Percentiles rank a stretch among this genome's conserved stretches.
These are phyloP conservation scores for Plantago major DNA, from an alignment of 257 asterid genomes.

Conservation along the genomic window DNA sequence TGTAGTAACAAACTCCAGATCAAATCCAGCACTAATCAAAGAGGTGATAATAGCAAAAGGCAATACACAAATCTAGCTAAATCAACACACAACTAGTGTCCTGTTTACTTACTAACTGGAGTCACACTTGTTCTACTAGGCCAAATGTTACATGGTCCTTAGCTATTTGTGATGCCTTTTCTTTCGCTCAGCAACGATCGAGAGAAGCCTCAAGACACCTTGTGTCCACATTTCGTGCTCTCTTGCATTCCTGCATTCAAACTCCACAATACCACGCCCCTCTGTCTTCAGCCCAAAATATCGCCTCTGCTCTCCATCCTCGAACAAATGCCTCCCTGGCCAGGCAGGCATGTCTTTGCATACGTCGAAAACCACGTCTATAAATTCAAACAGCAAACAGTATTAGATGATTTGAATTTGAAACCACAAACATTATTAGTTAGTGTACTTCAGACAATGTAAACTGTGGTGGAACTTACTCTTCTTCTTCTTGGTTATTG, in stretches of 20 bases:
- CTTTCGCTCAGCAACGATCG: constrained; percentile 48
- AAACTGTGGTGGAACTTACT: constrained; percentile 32
- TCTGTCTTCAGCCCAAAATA: constrained; percentile 85
- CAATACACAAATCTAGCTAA: constrained; percentile 15
- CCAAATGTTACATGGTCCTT: background rate
- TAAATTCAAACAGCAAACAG: background rate
- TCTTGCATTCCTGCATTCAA: constrained; percentile 52
- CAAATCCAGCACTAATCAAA: constrained; percentile 14
- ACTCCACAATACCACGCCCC: constrained; percentile 67
- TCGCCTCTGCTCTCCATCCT: constrained; percentile 84
- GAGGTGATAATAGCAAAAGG: constrained; percentile 10
- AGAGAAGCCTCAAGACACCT: constrained; percentile 58
- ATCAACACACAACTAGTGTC: constrained; percentile 3
- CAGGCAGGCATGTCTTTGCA: constrained; percentile 82
- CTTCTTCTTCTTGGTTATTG: constrained; percentile 92
- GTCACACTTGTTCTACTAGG: constrained; percentile 6
- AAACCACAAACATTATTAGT: background rate
- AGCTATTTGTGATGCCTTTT: constrained; percentile 36
- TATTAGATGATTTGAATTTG: background rate
- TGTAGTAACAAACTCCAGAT: background rate
- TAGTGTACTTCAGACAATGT: background rate
- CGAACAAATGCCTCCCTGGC: constrained; percentile 93
- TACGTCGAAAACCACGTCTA: constrained; percentile 87
- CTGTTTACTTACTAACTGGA: background rate
- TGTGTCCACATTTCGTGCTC: constrained; percentile 73